Evolutionary conservation across 768 basidiomycete species (phyloP).

Genomic region (Sporobolomyces pararoseus): DNA sequence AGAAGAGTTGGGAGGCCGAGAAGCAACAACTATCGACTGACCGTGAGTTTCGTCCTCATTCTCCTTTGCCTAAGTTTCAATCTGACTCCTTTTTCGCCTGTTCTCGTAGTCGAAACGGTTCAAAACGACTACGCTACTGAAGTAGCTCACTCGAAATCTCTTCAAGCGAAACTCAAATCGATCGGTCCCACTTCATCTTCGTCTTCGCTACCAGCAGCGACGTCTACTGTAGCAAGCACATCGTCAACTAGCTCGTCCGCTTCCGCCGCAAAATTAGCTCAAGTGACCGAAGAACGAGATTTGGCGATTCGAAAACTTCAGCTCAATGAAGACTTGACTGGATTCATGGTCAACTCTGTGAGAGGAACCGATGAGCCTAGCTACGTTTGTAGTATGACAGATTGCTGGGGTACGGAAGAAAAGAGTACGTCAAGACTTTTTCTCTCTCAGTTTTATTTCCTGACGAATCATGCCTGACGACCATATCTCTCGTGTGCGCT

Average conservation of each 20-base stretch:
- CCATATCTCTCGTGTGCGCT: too few relatives aligned
- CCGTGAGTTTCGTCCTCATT: conserved; percentile 7
- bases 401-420: conserved; percentile 28
- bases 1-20: neutral
- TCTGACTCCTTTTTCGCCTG: neutral
- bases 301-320: conserved; percentile 6
- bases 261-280: conserved; percentile 16
- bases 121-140: conserved; percentile 27
- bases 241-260: neutral
- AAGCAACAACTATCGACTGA: conserved; percentile 10
- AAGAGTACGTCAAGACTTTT: conserved; percentile 1
- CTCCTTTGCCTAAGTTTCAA: neutral
- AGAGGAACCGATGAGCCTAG: conserved; percentile 18
- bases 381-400: conserved; percentile 34
- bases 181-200: conserved; percentile 7
- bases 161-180: conserved; percentile 34
- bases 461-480: too few relatives aligned
- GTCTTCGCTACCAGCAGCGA: neutral
- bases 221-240: neutral
- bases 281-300: conserved; percentile 29
- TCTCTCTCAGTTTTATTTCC: too few relatives aligned
- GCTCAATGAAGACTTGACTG: conserved; percentile 41
- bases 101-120: conserved; percentile 9
- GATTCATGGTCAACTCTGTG: conserved; percentile 26
- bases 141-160: conserved; percentile 33